phyloP scores from a whole-genome alignment of 306 rosid genomes.

The Ceratonia siliqua region DNA sequence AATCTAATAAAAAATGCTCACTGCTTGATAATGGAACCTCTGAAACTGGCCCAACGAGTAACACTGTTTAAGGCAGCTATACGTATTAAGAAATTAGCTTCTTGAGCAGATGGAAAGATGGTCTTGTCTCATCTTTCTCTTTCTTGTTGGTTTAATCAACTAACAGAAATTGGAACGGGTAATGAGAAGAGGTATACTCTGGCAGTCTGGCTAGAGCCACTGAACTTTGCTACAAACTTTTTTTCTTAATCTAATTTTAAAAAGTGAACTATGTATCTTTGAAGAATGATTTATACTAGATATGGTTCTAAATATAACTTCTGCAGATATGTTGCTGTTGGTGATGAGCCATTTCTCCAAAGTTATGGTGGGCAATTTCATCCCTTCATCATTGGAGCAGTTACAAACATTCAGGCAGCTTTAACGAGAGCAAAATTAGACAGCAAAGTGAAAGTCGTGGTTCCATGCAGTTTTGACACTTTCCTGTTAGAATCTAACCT shows the following conservation, averaged over 20 bases:
- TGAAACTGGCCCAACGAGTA: neutral
- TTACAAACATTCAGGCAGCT: conserved; percentile 71
- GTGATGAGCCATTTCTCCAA: conserved; percentile 86
- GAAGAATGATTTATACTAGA: conserved; percentile 19
- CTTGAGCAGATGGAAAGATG: neutral
- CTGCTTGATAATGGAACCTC: neutral
- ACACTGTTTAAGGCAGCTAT: neutral
- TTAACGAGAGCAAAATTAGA: conserved; percentile 65
- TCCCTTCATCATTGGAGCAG: conserved; percentile 78
- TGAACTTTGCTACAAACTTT: neutral
- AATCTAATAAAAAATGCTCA: neutral
- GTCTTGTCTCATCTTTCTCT: conserved; percentile 22
- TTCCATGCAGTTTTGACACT: conserved; percentile 87
- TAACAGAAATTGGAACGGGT: conserved; percentile 23
- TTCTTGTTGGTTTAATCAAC: conserved; percentile 24
- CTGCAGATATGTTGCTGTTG: conserved; percentile 87
- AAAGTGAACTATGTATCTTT: conserved; percentile 18
- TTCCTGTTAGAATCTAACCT: conserved; percentile 62
- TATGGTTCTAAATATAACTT: conserved; percentile 29
- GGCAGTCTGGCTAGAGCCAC: conserved; percentile 10
- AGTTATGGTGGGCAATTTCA: conserved; percentile 69
- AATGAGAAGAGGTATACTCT: conserved; percentile 5
- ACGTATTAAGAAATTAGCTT: conserved; percentile 10
- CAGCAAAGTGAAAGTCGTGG: conserved; percentile 76
- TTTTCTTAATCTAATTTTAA: neutral